Base-by-base conservation (phyloP, 2,329 filamentous ascomycete species). In the Basipetospora chlamydospora region DNA sequence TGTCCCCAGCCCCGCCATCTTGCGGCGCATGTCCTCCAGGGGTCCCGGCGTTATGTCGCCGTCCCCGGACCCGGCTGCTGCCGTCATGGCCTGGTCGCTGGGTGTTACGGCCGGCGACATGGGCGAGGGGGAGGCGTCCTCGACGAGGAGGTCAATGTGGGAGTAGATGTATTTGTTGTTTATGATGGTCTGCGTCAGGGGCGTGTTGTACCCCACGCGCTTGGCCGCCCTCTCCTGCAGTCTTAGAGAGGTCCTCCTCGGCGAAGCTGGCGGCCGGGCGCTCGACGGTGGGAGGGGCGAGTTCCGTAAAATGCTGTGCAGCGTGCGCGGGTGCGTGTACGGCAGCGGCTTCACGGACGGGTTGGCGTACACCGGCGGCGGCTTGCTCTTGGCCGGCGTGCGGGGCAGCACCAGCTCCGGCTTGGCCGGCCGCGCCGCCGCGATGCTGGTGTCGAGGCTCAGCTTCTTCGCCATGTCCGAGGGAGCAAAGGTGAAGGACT, bases 231-330 rank as follows among this genome's bases (percentile, higher is more conserved):
- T 67, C 44, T 73, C 68, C 29, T 67, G 62, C 12, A 74, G 53
- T 10, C 70, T 66, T 20, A 61, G 55, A 1, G 72, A 74, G 41
- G 68, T 63, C 26, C 70, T 60, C 39, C 63, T 60, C 2, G 70
- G 66, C 1, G 71, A 73, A 5, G 59, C 53, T 2, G 70, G 67
- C 7, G 67, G 65, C 22, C 58, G 56, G 3, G 66, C 60, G 15
- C 56, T 67, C 3, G 59, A 53, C 1, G 70, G 67, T 15, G 72
- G 70, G 6, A 78, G 59, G 13, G 74, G 74, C 4, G 74, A 79
- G 58, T 79, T 79, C 37, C 73, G 68, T 16, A 79, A 63, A 46
- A 79, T 79, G 52, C 72, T 77, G 49, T 70, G 73, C 8, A 78
- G 63, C 28, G 61, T 59, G 39, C 64, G 64, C 23, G 73, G 67